Conservation (phyloP, 495 filamentous ascomycete species). For the Diplogelasinospora grovesii region DNA sequence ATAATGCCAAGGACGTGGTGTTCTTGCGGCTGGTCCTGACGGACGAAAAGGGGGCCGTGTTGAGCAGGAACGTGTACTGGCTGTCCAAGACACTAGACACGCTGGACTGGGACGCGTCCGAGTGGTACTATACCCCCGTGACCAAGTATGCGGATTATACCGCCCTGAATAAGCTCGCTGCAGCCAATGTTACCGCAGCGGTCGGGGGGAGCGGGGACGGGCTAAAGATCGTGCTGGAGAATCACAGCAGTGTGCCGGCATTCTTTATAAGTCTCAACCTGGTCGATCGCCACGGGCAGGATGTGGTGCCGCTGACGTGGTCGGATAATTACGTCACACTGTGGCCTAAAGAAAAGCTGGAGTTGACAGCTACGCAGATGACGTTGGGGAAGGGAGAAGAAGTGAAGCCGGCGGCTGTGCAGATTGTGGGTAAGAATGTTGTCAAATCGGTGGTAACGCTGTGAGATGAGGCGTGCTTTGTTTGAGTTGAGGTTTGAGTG, state of each 20-base stretch:
- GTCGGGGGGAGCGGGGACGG: not conserved
- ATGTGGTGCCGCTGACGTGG: constrained; percentile 50
- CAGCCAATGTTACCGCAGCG: constrained; percentile 30
- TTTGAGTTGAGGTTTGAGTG: no score
- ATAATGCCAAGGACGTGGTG: constrained; percentile 35
- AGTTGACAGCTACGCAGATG: constrained; percentile 1
- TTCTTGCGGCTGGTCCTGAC: constrained; percentile 47
- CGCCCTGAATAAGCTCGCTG: constrained; percentile 34
- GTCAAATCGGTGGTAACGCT: constrained; percentile 3
- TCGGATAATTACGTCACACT: constrained; percentile 59
- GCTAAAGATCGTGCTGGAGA: constrained; percentile 39
- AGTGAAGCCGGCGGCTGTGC: constrained; percentile 4
- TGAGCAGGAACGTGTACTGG: constrained; percentile 62
- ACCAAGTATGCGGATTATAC: constrained; percentile 47
- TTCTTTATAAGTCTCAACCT: constrained; percentile 50
- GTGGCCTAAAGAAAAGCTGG: constrained; percentile 49
- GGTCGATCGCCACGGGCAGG: constrained; percentile 32
- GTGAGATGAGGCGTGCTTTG: no score
- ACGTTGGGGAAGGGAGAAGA: no score
- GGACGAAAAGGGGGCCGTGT: constrained; percentile 19
- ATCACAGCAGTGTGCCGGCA: constrained; percentile 45
- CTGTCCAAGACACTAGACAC: constrained; percentile 41
- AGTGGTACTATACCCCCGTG: constrained; percentile 55
- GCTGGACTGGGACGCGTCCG: constrained; percentile 49
- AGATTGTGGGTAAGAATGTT: constrained; percentile 18